Conservation (phyloP, 495 filamentous ascomycete species). For the Penicillium manginii region DNA sequence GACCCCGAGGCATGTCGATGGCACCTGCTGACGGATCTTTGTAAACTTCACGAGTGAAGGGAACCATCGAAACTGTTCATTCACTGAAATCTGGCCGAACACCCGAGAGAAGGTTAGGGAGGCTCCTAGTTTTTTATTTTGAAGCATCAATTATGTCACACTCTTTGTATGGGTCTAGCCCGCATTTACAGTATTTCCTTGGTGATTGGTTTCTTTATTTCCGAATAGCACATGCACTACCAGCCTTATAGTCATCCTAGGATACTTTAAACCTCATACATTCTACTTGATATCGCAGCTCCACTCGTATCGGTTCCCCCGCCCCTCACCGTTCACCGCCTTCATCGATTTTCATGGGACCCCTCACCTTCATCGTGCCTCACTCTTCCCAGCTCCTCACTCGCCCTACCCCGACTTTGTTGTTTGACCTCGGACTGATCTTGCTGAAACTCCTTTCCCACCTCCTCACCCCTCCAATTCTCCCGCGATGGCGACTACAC, state of each 20-base stretch:
- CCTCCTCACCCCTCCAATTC: conserved; percentile 1
- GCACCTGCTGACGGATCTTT: conserved; percentile 8
- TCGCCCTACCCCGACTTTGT: neutral
- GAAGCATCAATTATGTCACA: neutral
- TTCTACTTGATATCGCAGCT: neutral
- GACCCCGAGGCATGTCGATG: conserved; percentile 24
- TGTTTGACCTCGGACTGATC: neutral
- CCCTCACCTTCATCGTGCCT: neutral
- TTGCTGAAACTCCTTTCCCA: neutral
- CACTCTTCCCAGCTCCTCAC: neutral
- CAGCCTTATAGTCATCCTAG: too few relatives aligned
- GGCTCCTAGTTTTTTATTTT: neutral
- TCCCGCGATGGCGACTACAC: conserved; percentile 50
- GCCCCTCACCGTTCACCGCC: conserved; percentile 30
- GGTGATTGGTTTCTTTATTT: neutral
- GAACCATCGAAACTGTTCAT: too few relatives aligned
- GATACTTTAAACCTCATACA: neutral
- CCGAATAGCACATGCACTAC: too few relatives aligned
- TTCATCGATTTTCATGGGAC: conserved; percentile 24
- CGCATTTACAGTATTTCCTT: conserved; percentile 6
- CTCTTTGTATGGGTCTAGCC: neutral
- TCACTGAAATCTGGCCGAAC: too few relatives aligned
- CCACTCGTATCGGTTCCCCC: conserved; percentile 2
- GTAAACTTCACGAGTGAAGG: neutral
- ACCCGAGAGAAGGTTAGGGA: neutral